Base-by-base conservation (phyloP, 208 protist genomes). In the Trypanosoma lewisi region DNA sequence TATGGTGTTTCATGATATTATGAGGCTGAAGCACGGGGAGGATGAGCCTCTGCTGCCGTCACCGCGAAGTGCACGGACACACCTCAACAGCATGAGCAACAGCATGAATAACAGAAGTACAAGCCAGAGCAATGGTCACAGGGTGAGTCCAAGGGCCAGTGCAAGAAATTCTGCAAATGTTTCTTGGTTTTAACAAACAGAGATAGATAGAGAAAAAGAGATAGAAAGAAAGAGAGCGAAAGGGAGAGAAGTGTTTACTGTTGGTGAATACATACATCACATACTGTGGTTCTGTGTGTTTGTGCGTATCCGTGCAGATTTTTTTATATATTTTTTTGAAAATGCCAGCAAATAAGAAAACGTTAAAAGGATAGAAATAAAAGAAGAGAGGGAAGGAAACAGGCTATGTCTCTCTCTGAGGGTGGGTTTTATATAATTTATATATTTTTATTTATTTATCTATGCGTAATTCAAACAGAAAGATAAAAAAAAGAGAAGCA, bases 1-100 rank as follows among this genome's bases (percentile, higher is more conserved):
- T 23, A 63, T 79, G 52, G 89, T 95, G 11, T 91, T 95, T 52
- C 66, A 83, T 34, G 82, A 89, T 50, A 34, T 95, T 7, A 80
- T 92, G 69, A 71, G 73, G 39, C 63, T 70, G 27, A 77, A 77
- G 50, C 63, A 85, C 67, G 78, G 82, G 45, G 75, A 85, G 60
- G 70, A 82, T 6, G 73, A 68, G 52, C 51, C 66, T 37, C 37
- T 17, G 4, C 34, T 39, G 17, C 56, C 37, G 41, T 54, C 52
- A 28, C 67, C 56, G n/a, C 53, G 41, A 55, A 48, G 47, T 52
- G 47, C 65, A 34, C 44, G 55, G 16, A 36, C 61, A 9, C 59
- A 52, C 4, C 45, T 17, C 27, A 39, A 41, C 36, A 75, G 52
- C 65, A 62, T 28, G 33, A 58, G 14, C 41, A 63, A 9, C 23